phyloP scores from a whole-genome alignment of 2,329 filamentous ascomycete genomes.

The Colletotrichum shisoi region DNA sequence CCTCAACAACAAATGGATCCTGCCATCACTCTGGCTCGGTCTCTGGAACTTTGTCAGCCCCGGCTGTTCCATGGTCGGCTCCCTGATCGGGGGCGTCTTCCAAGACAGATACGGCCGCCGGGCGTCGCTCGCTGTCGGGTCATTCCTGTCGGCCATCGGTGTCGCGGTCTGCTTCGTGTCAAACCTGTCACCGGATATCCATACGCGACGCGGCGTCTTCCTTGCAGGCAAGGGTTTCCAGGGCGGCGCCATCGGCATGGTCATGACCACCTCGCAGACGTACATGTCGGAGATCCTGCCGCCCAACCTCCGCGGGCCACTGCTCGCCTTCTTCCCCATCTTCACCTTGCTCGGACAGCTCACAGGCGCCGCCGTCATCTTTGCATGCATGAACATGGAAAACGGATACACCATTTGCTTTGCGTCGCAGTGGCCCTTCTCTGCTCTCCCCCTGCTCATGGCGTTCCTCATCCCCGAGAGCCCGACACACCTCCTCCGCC shows the following conservation, averaged over 20 bases:
- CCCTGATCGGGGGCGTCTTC: slow-evolving; percentile 50
- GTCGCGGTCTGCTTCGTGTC: slow-evolving; percentile 48
- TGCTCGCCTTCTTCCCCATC: slow-evolving; percentile 58
- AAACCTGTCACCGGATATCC: slow-evolving; percentile 39
- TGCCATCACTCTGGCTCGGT: slow-evolving; percentile 55
- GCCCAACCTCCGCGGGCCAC: slow-evolving; percentile 54
- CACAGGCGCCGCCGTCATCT: slow-evolving; percentile 55
- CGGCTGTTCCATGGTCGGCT: slow-evolving; percentile 51
- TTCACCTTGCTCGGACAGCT: slow-evolving; percentile 60
- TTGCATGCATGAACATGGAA: slow-evolving; percentile 44
- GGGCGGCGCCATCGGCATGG: slow-evolving; percentile 55
- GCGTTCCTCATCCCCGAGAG: slow-evolving; percentile 59
- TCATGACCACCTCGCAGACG: slow-evolving; percentile 55
- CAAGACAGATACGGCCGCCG: slow-evolving; percentile 53
- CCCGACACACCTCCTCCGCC: slow-evolving; percentile 58
- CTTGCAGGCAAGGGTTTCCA: slow-evolving; percentile 57
- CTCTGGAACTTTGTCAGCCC: slow-evolving; percentile 54
- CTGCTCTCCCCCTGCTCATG: slow-evolving; percentile 53
- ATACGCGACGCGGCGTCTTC: slow-evolving; percentile 50
- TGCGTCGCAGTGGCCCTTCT: slow-evolving; percentile 56
- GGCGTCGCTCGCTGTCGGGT: slow-evolving; percentile 48
- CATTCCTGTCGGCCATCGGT: slow-evolving; percentile 49
- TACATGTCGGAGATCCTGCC: slow-evolving; percentile 62
- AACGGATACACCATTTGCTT: slow-evolving; percentile 53
- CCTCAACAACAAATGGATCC: slow-evolving; percentile 47